These are phyloP conservation scores for Fonsecaea nubica DNA, from an alignment of 2,329 filamentous ascomycete species.

Conservation along the genomic window DNA sequence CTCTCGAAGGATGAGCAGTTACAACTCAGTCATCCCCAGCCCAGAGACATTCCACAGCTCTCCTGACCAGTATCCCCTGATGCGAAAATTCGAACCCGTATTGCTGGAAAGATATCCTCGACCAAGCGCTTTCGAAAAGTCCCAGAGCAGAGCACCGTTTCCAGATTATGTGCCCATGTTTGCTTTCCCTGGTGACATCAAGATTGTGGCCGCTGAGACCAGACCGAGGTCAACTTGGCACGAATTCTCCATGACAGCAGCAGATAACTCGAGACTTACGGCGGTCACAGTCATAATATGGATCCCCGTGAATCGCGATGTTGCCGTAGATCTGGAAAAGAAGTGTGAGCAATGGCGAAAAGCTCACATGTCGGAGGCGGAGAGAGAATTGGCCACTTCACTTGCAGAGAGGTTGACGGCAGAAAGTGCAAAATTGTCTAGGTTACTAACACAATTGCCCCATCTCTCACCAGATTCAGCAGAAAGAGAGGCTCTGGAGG, in stretches of 20 bases:
- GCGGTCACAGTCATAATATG: slow-evolving; percentile 91
- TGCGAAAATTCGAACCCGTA: slow-evolving; percentile 94
- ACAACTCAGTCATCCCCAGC: slow-evolving; percentile 95
- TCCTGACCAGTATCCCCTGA: slow-evolving; percentile 93
- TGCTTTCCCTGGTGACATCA: slow-evolving; percentile 96
- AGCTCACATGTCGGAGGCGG: slow-evolving; percentile 96
- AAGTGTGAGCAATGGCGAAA: slow-evolving; percentile 88
- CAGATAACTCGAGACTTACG: slow-evolving; percentile 89
- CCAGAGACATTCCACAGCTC: slow-evolving; percentile 89
- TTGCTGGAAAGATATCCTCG: slow-evolving; percentile 92
- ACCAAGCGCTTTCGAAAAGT: slow-evolving; percentile 78
- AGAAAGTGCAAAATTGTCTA: slow-evolving; percentile 88
- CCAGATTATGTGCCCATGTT: slow-evolving; percentile 99
- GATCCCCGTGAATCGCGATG: slow-evolving; percentile 81
- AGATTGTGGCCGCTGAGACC: slow-evolving; percentile 93
- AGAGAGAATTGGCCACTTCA: slow-evolving; percentile 90
- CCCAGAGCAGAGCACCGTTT: slow-evolving; percentile 80
- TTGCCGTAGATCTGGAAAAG: slow-evolving; percentile 75
- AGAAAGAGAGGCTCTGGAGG: slow-evolving; percentile 83
- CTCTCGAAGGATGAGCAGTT: slow-evolving; percentile 88
- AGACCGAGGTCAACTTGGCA: slow-evolving; percentile 97
- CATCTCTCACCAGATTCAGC: slow-evolving; percentile 78
- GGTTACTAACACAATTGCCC: slow-evolving; percentile 82
- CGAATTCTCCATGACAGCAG: slow-evolving; percentile 96
- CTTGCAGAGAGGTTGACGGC: slow-evolving; percentile 84